These are phyloP conservation scores for Castanea sativa DNA, from an alignment of 306 rosid genomes.

Conservation along the genomic window DNA sequence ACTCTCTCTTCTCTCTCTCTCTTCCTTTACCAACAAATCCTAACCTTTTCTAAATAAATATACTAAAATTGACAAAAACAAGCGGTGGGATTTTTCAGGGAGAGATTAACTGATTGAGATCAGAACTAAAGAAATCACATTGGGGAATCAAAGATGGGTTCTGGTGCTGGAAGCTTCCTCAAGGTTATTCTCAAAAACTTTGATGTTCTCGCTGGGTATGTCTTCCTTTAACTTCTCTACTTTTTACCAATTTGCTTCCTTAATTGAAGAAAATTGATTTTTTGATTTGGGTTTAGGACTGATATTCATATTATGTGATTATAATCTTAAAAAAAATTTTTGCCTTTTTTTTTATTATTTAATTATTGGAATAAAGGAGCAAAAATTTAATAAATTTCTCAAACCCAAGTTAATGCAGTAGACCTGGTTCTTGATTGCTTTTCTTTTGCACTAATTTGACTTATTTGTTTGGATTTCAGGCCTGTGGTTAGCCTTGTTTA, in stretches of 20 bases:
- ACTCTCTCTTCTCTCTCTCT: background rate
- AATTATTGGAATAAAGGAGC: background rate
- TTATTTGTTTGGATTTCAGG: slow-evolving; percentile 50
- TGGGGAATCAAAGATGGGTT: slow-evolving; percentile 63
- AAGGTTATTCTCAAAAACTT: slow-evolving; percentile 72
- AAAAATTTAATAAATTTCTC: background rate
- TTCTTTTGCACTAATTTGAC: slow-evolving; percentile 8
- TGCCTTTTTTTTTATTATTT: background rate
- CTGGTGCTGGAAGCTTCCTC: slow-evolving; percentile 73
- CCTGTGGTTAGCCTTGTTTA: slow-evolving; percentile 91
- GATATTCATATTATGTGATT: background rate
- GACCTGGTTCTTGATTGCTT: background rate
- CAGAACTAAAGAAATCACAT: background rate
- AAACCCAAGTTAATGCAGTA: slow-evolving; percentile 14
- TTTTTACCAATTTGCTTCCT: background rate
- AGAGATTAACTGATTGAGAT: background rate
- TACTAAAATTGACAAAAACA: background rate
- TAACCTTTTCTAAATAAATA: background rate
- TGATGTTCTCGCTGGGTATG: slow-evolving; percentile 95
- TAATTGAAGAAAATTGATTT: background rate
- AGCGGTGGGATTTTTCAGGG: slow-evolving; percentile 11
- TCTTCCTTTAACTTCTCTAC: background rate
- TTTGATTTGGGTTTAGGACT: background rate
- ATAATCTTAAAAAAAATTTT: background rate
- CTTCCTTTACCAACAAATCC: background rate